Base-by-base conservation (phyloP, 2,329 filamentous ascomycete species). In the Penicillium brasilianum region DNA sequence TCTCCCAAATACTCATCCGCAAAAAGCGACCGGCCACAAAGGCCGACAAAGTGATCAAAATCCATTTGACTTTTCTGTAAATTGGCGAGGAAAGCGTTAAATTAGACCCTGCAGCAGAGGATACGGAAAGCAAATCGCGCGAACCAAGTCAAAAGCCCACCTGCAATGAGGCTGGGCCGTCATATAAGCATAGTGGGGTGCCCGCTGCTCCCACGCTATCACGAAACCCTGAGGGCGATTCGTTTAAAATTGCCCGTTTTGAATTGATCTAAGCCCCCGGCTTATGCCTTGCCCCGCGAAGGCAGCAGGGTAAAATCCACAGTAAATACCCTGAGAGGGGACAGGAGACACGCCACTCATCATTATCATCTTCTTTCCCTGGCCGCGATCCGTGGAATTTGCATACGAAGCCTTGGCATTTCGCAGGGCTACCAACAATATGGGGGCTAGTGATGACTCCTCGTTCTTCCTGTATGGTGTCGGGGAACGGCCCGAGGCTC, bases 381-480 rank as follows among this genome's bases (percentile, higher is more conserved):
- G 13, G 18, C 36, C 13, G 34, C 32, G 54, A 13, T 39, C 22
- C 43, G 9, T 9, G 8, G 43, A 18, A 18, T 8, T 49, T 18
- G 30, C 5, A 50, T 20, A 32, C 16, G 18, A 25, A 41, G 49
- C 25, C 59, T 63, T 57, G 34, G 50, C 44, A 37, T 36, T 53
- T 36, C 36, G 13, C n/a, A 13, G 37, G 36, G 18, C 2, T n/a
- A 22, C 22, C 7, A 34, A 25, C 20, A 52, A 49, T 18, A 63
- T 66, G 63, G 58, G 44, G 30, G 56, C 39, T 49, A 55, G 57
- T 28, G 68, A 70, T 32, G 69, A 71, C 37, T 66, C 66, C 16
- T 69, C 69, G 14, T 71, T 71, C 58, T 70, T 66, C 39, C 63
- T 71, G 2, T 71, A 70, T 51, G 69, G 69, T 32, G 55, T 71